Conservation (phyloP, 306 rosid species). For the Citrullus mucosospermus region DNA sequence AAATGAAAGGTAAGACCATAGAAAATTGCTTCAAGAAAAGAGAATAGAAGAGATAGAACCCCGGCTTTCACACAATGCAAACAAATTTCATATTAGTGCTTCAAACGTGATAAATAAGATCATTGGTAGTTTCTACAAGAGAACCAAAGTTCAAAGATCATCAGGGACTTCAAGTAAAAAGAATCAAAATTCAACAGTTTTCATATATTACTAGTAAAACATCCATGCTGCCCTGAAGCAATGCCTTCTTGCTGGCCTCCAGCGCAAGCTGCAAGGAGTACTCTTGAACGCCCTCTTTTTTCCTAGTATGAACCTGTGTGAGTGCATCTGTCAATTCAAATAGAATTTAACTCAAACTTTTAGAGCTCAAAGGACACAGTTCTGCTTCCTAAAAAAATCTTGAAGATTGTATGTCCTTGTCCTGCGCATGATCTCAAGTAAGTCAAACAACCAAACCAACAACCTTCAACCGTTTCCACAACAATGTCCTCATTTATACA, state of each 20-base stretch:
- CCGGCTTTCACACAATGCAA: background rate
- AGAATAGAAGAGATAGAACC: background rate
- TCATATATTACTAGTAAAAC: slow-evolving; percentile 44
- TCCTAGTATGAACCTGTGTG: slow-evolving; percentile 36
- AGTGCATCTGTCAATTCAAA: slow-evolving; percentile 53
- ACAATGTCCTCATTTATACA: background rate
- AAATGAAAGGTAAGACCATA: background rate
- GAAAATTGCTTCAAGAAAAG: background rate
- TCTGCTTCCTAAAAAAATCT: background rate
- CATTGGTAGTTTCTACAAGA: background rate
- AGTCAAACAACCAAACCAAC: background rate
- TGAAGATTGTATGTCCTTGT: slow-evolving; percentile 1
- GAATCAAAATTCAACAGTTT: slow-evolving; percentile 11
- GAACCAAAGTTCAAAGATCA: background rate
- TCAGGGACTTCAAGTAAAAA: background rate
- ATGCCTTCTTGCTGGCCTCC: slow-evolving; percentile 62
- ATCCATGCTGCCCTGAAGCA: slow-evolving; percentile 74
- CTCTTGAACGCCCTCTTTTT: slow-evolving; percentile 43
- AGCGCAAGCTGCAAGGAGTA: slow-evolving; percentile 49
- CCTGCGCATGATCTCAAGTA: background rate
- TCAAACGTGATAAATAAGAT: background rate
- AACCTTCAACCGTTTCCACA: background rate
- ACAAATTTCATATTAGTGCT: background rate
- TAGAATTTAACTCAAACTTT: slow-evolving; percentile 10
- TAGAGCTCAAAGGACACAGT: background rate